A percentile compares a stretch with the other conserved stretches of the same genome.
These are phyloP conservation scores for Canavalia gladiata DNA, from an alignment of 306 rosid species.

Conservation along the genomic window DNA sequence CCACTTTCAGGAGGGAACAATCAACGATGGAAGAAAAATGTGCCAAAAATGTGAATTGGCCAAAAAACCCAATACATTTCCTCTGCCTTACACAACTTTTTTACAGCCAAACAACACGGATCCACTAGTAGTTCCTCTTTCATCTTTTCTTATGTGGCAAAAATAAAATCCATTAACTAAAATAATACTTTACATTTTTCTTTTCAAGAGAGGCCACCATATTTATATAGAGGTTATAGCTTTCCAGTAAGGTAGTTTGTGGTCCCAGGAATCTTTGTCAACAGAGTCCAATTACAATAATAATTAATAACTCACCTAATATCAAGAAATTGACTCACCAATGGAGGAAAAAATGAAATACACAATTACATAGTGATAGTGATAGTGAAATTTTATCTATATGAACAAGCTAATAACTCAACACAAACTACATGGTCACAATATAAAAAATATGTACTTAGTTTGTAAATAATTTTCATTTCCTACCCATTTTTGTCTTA, in stretches of 20 bases:
- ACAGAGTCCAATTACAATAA: background rate
- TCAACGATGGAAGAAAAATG: slow-evolving; percentile 40
- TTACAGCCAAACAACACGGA: slow-evolving; percentile 38
- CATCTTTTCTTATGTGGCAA: slow-evolving; percentile 17
- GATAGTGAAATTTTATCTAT: background rate
- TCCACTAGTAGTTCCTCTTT: slow-evolving; percentile 5
- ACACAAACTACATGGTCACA: background rate
- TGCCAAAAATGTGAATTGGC: slow-evolving; percentile 37
- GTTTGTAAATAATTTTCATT: background rate
- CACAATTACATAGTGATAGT: background rate
- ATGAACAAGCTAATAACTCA: background rate
- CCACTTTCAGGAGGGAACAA: slow-evolving; percentile 39
- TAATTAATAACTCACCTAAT: slow-evolving; percentile 13
- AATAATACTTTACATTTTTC: background rate
- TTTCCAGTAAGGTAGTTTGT: background rate
- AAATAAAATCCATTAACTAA: slow-evolving; percentile 13
- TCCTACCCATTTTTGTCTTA: background rate
- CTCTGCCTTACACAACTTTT: slow-evolving; percentile 22
- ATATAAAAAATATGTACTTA: background rate
- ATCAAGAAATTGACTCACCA: background rate
- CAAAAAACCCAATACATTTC: slow-evolving; percentile 13
- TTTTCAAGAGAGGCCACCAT: background rate
- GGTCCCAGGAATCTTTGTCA: slow-evolving; percentile 38
- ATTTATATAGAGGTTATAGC: background rate
- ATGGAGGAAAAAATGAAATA: background rate